Evolutionary conservation across 2,329 filamentous ascomycete genomes (phyloP).

Genomic region (Aspergillus novoparasiticus): DNA sequence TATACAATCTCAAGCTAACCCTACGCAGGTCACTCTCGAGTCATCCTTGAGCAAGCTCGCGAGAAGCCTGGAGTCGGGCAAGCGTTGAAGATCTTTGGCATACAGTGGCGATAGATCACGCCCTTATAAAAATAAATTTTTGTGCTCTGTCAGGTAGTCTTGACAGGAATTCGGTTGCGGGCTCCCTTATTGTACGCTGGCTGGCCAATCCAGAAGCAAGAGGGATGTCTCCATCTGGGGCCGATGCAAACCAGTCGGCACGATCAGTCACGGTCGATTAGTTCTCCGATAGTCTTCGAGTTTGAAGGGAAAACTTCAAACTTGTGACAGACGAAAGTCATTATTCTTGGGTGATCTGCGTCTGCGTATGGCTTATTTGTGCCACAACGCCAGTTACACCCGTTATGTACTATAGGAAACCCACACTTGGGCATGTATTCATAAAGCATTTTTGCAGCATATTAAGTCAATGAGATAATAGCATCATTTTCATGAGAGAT

Average conservation of each 20-base stretch:
- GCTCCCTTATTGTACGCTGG: background rate
- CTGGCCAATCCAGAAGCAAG: background rate
- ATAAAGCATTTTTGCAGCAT: slow-evolving; percentile 7
- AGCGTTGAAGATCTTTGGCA: slow-evolving; percentile 54
- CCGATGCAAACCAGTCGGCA: background rate
- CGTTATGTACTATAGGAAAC: background rate
- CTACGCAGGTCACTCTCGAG: slow-evolving; percentile 44
- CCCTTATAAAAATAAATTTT: background rate
- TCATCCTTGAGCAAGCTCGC: slow-evolving; percentile 49
- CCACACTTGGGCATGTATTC: background rate
- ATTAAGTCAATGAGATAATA: background rate
- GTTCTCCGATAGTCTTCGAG: too few species aligned
- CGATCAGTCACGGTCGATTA: background rate
- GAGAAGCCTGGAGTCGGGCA: slow-evolving; percentile 43
- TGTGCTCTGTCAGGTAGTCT: background rate
- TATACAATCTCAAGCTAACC: background rate
- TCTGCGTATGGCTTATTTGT: background rate
- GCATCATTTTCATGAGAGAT: background rate
- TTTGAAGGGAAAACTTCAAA: background rate
- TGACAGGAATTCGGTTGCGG: background rate
- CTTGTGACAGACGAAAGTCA: background rate
- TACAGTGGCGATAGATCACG: slow-evolving; percentile 44
- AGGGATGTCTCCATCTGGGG: background rate
- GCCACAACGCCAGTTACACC: background rate
- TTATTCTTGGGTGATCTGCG: background rate